Evolutionary conservation across 2,329 filamentous ascomycete genomes (phyloP).

Genomic region (Penicillium sp.): DNA sequence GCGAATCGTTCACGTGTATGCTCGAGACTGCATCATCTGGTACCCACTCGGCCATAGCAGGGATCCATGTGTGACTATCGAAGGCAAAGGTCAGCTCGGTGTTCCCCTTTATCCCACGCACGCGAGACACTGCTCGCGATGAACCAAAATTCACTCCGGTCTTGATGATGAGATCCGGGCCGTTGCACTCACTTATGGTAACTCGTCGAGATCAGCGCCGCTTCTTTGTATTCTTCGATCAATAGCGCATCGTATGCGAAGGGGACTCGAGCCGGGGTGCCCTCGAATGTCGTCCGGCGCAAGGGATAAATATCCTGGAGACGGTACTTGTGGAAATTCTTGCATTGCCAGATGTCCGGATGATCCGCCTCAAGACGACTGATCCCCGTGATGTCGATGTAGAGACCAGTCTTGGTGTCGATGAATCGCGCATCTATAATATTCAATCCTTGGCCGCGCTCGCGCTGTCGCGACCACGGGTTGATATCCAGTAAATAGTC

Average conservation of each 20-base stretch:
- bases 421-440: constrained; percentile 83
- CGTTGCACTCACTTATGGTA: constrained; percentile 32
- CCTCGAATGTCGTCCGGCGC: constrained; percentile 68
- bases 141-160: too few relatives aligned
- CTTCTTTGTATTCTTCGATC: constrained; percentile 35
- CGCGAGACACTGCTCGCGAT: too few relatives aligned
- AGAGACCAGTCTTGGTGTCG: constrained; percentile 67
- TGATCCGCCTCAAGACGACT: constrained; percentile 57
- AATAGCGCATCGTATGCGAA: constrained; percentile 38
- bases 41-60: constrained; percentile 30
- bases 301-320: constrained; percentile 70
- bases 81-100: constrained; percentile 9
- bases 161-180: background rate
- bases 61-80: constrained; percentile 35
- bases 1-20: background rate
- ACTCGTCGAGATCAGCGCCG: constrained; percentile 29
- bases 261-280: constrained; percentile 63
- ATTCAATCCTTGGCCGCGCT: constrained; percentile 63
- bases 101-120: too few relatives aligned
- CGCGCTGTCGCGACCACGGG: constrained; percentile 58
- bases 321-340: constrained; percentile 69
- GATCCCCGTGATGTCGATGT: constrained; percentile 75
- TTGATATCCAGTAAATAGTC: constrained; percentile 72
- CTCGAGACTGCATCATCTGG: constrained; percentile 19
- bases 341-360: constrained; percentile 69